Evolutionary conservation across 345 rosid genomes (phyloP).

Genomic region (Eucalyptus sp.): DNA sequence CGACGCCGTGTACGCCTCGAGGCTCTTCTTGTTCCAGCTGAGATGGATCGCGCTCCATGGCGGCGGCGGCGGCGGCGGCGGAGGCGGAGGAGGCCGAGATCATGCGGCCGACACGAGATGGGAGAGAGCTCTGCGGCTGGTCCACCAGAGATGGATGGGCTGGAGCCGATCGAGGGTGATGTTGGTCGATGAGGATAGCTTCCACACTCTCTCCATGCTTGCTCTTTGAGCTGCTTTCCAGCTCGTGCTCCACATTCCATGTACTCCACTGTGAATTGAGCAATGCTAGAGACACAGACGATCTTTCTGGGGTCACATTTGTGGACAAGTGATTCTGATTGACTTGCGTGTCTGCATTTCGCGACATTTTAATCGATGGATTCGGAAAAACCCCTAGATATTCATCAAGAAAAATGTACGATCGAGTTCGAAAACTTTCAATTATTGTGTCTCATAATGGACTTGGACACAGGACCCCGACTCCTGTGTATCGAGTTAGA

Average conservation of each 20-base stretch:
- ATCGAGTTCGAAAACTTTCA: accelerated
- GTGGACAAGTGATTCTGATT: background rate
- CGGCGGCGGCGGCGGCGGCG: background rate
- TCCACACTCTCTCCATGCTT: slow-evolving; percentile 8
- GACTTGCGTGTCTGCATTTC: background rate
- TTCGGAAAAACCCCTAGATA: background rate
- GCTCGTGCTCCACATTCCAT: background rate
- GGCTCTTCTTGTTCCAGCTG: slow-evolving; percentile 4
- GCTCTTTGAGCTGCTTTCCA: slow-evolving; percentile 1
- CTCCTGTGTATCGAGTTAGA: background rate
- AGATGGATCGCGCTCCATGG: background rate
- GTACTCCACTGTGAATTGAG: background rate
- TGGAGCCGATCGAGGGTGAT: background rate
- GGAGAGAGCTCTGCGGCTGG: slow-evolving; percentile 9
- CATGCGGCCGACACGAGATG: background rate
- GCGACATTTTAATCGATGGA: accelerated
- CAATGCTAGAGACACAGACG: background rate
- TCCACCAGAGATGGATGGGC: background rate
- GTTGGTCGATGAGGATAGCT: slow-evolving; percentile 1
- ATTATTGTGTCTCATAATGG: no score
- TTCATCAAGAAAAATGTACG: accelerated
- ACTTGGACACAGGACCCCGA: no score
- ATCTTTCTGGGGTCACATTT: background rate
- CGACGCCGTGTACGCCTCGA: background rate
- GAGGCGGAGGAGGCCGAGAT: background rate